Evolutionary conservation across 2,329 filamentous ascomycete species (phyloP).

Genomic region (Furcasterigmium furcatum): DNA sequence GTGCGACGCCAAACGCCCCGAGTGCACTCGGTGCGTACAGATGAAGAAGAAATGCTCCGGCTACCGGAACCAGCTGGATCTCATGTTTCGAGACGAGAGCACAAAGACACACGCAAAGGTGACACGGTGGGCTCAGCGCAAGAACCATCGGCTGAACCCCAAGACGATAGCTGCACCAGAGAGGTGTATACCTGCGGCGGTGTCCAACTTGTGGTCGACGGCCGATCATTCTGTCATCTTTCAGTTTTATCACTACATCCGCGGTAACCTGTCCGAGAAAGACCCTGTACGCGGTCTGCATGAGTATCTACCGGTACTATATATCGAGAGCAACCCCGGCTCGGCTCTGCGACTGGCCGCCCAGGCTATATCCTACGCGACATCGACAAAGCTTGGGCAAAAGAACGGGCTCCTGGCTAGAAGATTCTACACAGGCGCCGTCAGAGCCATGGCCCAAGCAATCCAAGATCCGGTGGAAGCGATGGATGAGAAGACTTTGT

Average conservation of each 20-base stretch:
- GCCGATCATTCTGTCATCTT: slow-evolving; percentile 3
- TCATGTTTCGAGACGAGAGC: slow-evolving; percentile 8
- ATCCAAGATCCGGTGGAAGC: slow-evolving; percentile 6
- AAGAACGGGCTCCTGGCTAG: slow-evolving; percentile 1
- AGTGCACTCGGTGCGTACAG: slow-evolving; percentile 9
- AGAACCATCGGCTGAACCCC: background rate
- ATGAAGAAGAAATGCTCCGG: slow-evolving; percentile 5
- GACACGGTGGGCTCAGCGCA: background rate
- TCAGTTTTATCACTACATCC: slow-evolving; percentile 8
- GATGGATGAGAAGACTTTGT: slow-evolving; percentile 4
- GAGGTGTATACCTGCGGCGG: background rate
- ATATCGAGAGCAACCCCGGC: slow-evolving; percentile 3
- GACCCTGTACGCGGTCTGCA: slow-evolving; percentile 7
- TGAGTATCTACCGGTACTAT: slow-evolving; percentile 3
- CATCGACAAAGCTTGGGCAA: slow-evolving; percentile 3
- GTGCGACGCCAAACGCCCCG: slow-evolving; percentile 9
- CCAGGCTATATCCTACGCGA: slow-evolving; percentile 8
- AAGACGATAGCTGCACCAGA: background rate
- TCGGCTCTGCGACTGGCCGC: slow-evolving; percentile 8
- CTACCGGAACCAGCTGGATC: slow-evolving; percentile 6
- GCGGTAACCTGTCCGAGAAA: slow-evolving; percentile 4
- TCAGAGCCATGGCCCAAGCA: slow-evolving; percentile 1
- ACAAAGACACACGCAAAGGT: background rate
- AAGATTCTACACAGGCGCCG: slow-evolving; percentile 6
- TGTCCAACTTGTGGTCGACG: slow-evolving; percentile 1